Evolutionary conservation across 2,329 filamentous ascomycete genomes (phyloP).

Genomic region (Diaporthe australafricana): DNA sequence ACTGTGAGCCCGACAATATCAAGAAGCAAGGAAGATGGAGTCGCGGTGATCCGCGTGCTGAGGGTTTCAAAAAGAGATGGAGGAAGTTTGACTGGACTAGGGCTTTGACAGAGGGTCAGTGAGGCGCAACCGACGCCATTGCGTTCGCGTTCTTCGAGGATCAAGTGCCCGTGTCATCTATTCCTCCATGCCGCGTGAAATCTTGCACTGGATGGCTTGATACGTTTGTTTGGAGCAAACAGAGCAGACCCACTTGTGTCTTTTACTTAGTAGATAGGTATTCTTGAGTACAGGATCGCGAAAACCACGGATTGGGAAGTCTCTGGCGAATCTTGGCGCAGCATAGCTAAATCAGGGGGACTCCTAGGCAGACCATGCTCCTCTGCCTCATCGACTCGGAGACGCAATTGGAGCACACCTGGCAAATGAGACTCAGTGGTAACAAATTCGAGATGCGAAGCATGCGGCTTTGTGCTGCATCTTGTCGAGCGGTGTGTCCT

Average conservation of each 20-base stretch:
- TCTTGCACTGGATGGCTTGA: background rate
- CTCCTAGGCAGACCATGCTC: no score
- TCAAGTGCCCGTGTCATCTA: background rate
- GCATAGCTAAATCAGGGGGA: no score
- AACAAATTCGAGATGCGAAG: no score
- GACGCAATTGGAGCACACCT: no score
- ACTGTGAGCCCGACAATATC: constrained; percentile 82
- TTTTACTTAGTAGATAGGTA: background rate
- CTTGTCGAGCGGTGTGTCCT: background rate
- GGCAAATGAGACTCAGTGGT: no score
- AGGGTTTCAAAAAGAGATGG: constrained; percentile 87
- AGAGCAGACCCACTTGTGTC: background rate
- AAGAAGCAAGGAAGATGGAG: constrained; percentile 92
- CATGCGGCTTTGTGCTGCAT: background rate
- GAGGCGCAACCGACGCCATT: background rate
- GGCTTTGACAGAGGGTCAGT: constrained; percentile 58
- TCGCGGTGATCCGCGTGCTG: constrained; percentile 75
- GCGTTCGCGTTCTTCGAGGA: background rate
- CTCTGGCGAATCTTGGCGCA: no score
- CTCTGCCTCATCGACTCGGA: no score
- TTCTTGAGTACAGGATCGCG: no score
- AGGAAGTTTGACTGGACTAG: constrained; percentile 90
- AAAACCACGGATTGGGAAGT: background rate
- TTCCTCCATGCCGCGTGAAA: background rate
- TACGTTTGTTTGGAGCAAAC: background rate